Evolutionary conservation across 2,329 filamentous ascomycete genomes (phyloP).

Genomic region (Claviceps paspali): DNA sequence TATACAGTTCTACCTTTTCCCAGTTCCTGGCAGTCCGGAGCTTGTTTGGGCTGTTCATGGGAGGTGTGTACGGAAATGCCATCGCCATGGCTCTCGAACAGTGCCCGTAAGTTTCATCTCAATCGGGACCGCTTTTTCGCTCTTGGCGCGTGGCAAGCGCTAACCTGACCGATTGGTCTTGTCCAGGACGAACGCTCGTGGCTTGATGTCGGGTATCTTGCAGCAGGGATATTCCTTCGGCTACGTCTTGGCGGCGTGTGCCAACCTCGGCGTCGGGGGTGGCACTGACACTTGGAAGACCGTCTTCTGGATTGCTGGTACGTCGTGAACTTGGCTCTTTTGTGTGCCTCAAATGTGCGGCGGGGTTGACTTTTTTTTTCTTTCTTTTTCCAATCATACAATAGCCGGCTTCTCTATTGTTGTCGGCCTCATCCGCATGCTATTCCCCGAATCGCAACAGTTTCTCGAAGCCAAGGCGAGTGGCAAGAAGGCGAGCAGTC

Average conservation of each 20-base stretch:
- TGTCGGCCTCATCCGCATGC: slow-evolving; percentile 50
- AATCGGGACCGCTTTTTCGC: too few species aligned
- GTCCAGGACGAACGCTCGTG: slow-evolving; percentile 45
- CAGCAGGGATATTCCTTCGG: slow-evolving; percentile 73
- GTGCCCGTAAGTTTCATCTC: slow-evolving; percentile 36
- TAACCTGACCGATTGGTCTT: slow-evolving; percentile 8
- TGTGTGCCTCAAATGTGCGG: neutral
- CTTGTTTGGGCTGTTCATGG: slow-evolving; percentile 67
- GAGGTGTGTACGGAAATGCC: slow-evolving; percentile 65
- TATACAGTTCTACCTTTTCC: slow-evolving; percentile 55
- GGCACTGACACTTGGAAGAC: slow-evolving; percentile 53
- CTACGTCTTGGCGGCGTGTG: slow-evolving; percentile 63
- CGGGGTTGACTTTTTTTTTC: slow-evolving; percentile 2
- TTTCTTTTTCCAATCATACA: neutral
- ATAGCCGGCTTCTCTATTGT: slow-evolving; percentile 48
- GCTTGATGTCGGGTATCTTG: slow-evolving; percentile 67
- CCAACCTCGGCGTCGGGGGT: slow-evolving; percentile 58
- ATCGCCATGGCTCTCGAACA: slow-evolving; percentile 66
- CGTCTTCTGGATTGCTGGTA: slow-evolving; percentile 54
- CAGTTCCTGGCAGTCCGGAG: slow-evolving; percentile 62
- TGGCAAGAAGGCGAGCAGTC: slow-evolving; percentile 32
- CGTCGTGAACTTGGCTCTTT: neutral
- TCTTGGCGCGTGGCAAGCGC: neutral
- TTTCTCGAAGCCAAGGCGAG: slow-evolving; percentile 54
- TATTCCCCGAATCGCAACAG: slow-evolving; percentile 60